Evolutionary conservation across 176 grass and related monocot genomes (phyloP), one percentile per base, ranked within the genome.

Genomic region (Triticum turgidum): DNA sequence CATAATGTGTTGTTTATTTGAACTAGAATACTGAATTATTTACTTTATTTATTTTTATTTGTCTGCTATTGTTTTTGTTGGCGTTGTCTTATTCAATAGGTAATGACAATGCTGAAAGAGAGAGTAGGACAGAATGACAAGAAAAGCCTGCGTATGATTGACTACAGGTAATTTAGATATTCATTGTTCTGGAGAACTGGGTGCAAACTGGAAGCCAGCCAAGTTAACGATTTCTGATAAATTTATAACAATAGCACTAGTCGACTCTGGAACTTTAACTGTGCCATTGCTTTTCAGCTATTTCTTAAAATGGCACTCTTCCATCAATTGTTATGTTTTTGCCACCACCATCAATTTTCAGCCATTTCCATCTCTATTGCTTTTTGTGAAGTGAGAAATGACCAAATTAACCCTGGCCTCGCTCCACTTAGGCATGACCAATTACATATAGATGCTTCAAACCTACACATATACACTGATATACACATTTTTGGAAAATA

Each of bases 81-180:
- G 18, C 18, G 10, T 83, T 69, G 9, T 79, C 34, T 79, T 78
- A 61, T 78, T 84, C 44, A 84, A 63, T 79, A 99, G 97, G 86
- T 99, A 61, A 86, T 92, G 89, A 65, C 92, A 91, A 92, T 99
- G 90, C 69, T 99, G 61, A 99, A 99, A 85, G 92, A 94, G 82
- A 90, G 85, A 90, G 61, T 96, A 83, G 94, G 92, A 81, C 97
- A 99, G 85, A 92, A 88, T 62, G 80, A 96, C 56, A 96, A 99
- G 79, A 94, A 94, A 96, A 87, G 83, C 83, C 84, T 99, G 67
- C 90, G 68, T 65, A 90, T 63, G 69, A 90, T 99, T 89, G 86
- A 91, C 74, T 96, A 94, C 81, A 96, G 90, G 97, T 96, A 94
- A 87, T 66, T 37, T 65, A 64, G 62, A 82, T 85, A 75, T 59